phyloP scores from a whole-genome alignment of 2,329 filamentous ascomycete species.

The Epichloe brachyelytri region DNA sequence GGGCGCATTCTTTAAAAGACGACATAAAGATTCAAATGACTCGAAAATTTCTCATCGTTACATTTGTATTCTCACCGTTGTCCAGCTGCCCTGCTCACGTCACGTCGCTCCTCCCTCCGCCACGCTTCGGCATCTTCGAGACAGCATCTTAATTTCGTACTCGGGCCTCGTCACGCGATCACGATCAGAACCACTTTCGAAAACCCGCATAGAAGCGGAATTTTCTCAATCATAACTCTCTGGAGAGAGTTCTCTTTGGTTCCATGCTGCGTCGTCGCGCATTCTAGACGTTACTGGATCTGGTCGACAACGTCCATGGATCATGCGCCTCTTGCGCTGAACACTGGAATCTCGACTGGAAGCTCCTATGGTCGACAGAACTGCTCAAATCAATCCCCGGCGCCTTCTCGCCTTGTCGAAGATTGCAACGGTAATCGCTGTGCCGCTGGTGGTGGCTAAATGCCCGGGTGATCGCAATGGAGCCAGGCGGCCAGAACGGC shows the following conservation, averaged over 20 bases:
- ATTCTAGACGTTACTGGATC: neutral
- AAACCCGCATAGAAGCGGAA: neutral
- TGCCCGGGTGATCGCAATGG: conserved; percentile 43
- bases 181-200: neutral
- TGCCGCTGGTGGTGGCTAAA: conserved; percentile 16
- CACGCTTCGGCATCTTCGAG: conserved; percentile 2
- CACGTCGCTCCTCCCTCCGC: neutral
- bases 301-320: neutral
- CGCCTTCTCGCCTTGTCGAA: neutral
- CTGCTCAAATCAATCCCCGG: neutral
- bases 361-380: neutral
- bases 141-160: neutral
- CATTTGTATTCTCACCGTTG: neutral
- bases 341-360: conserved; percentile 1
- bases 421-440: neutral
- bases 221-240: neutral
- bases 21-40: neutral
- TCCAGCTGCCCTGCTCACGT: neutral
- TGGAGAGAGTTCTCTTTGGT: neutral
- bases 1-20: neutral
- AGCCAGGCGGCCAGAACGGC: conserved; percentile 39
- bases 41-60: neutral
- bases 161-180: neutral
- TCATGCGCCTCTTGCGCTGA: conserved; percentile 5
- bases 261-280: neutral